phyloP scores from a whole-genome alignment of 345 rosid species.

The Acer saccharum region DNA sequence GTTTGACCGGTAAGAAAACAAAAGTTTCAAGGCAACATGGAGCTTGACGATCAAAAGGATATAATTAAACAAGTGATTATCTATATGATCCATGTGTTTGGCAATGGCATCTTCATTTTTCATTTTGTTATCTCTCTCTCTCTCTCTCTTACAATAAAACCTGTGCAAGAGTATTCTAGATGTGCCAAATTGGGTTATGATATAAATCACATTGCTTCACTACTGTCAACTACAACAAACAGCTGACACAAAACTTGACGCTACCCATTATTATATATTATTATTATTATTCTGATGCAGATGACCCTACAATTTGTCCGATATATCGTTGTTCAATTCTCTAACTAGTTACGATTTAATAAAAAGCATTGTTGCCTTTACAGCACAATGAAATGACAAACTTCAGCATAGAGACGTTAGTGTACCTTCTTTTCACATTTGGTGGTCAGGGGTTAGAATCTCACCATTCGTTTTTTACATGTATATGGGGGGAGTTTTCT shows the following conservation, averaged over 20 bases:
- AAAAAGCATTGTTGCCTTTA: background rate
- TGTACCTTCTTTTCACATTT: too few species aligned
- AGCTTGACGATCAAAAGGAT: conserved; percentile 8
- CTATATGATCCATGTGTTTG: background rate
- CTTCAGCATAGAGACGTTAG: too few species aligned
- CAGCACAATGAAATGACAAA: background rate
- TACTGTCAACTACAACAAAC: conserved; percentile 1
- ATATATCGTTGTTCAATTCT: background rate
- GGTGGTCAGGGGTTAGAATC: too few species aligned
- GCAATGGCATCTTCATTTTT: background rate
- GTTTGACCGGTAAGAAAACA: background rate
- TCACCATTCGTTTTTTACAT: too few species aligned
- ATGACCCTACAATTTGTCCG: background rate
- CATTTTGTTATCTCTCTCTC: background rate
- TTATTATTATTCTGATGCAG: background rate
- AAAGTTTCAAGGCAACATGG: conserved; percentile 12
- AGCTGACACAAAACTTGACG: conserved; percentile 1
- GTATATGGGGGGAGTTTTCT: too few species aligned
- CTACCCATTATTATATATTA: background rate
- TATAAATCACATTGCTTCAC: background rate
- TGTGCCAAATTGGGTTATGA: background rate
- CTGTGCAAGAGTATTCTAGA: background rate
- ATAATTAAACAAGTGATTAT: too few species aligned
- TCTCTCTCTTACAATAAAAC: too few species aligned
- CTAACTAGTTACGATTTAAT: background rate